A percentile compares a stretch with the other conserved stretches of the same genome.
These are phyloP conservation scores for Phallus indusiatus DNA, from an alignment of 768 basidiomycete species.

Conservation along the genomic window DNA sequence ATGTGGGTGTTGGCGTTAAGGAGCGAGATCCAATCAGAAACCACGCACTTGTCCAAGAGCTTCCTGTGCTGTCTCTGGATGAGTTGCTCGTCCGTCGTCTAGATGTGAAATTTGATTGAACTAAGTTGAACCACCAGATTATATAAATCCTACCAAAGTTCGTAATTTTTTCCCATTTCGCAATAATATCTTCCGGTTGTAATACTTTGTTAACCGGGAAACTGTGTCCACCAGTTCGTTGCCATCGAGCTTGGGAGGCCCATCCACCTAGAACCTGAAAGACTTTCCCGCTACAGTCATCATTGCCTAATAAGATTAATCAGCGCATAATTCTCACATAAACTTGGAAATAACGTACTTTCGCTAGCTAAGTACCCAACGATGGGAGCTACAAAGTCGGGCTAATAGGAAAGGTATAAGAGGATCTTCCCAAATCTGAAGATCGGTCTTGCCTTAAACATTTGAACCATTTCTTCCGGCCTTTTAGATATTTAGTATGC, in stretches of 20 bases:
- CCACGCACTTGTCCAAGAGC: slow-evolving; percentile 57
- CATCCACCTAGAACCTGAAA: slow-evolving; percentile 90
- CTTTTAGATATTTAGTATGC: slow-evolving; percentile 22
- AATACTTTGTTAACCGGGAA: slow-evolving; percentile 74
- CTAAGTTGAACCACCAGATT: neutral
- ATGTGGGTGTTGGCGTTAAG: neutral
- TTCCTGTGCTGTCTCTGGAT: slow-evolving; percentile 69
- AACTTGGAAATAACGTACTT: slow-evolving; percentile 25
- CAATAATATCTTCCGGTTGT: slow-evolving; percentile 70
- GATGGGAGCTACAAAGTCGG: slow-evolving; percentile 86
- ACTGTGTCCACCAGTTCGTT: slow-evolving; percentile 76
- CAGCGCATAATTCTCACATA: neutral
- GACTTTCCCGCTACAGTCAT: slow-evolving; percentile 58
- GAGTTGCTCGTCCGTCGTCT: slow-evolving; percentile 77
- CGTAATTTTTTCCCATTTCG: slow-evolving; percentile 78
- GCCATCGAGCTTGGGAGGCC: slow-evolving; percentile 90
- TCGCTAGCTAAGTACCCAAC: slow-evolving; percentile 85
- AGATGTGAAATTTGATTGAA: slow-evolving; percentile 6
- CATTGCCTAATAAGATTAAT: slow-evolving; percentile 47
- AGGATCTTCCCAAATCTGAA: neutral
- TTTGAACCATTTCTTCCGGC: slow-evolving; percentile 80
- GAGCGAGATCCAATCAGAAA: neutral
- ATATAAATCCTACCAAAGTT: slow-evolving; percentile 54
- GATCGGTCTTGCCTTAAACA: slow-evolving; percentile 56
- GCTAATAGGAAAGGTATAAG: slow-evolving; percentile 31